Evolutionary conservation across 2,329 filamentous ascomycete genomes (phyloP), one percentile per base, ranked within the genome.

Genomic region (Diaporthe helianthi): DNA sequence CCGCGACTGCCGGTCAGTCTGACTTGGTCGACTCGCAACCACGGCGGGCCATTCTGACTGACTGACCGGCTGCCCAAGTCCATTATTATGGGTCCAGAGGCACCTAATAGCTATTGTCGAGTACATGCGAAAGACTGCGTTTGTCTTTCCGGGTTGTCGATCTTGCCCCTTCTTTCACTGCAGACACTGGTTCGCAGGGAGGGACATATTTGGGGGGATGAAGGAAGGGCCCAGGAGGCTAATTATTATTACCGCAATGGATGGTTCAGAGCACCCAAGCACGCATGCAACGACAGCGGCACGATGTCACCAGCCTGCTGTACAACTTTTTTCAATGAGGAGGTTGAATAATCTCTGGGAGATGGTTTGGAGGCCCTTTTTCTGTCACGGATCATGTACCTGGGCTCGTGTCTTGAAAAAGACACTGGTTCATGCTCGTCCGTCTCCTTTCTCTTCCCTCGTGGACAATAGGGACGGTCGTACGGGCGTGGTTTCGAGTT

Each of bases 171-270:
- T 46, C 33, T 31, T 51, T 55, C 31, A 38, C 33, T 58, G 67
- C 38, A 67, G 55, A 68, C 26, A 47, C 29, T 58, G 68, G 69
- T 73, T 68, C 74, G 72, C 71, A 67, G 73, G 71, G 70, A 72
- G 60, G 55, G 51, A 38, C 33, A 63, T 69, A 60, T 73, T 73
- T 38, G 54, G 53, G 64, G n/a, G 67, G 52, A 13, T 22, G 41
- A 36, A 69, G 73, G 51, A 72, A 73, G 74, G 71, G 75, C 75
- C 76, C 76, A 74, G 76, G 76, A 72, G 75, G 76, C 73, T 74
- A 71, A 71, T 71, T 67, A 53, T 41, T 68, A 70, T 65, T 65
- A 46, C 24, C 29, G 51, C 41, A 73, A 75, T 77, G 76, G 46
- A 74, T 76, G 75, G 73, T 74, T 73, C 17, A 46, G 44, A 26